Conservation (phyloP, 805 yeast genomes). For the Priceomyces melissophilus region DNA sequence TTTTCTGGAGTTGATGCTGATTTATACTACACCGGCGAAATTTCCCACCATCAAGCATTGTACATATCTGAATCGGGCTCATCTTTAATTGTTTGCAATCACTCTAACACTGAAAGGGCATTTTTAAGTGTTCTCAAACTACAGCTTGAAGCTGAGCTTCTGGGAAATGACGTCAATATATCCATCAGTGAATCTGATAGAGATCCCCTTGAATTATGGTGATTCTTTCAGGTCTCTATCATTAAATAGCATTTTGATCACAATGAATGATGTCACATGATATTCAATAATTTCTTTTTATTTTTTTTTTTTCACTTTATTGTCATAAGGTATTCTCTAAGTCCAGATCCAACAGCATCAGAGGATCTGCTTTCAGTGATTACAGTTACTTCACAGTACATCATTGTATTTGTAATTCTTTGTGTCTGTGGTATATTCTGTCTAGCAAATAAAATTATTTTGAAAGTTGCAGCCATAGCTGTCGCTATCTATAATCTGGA, state of each 20-base stretch:
- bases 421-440: too few species aligned
- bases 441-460: too few species aligned
- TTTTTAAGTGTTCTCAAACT: slow-evolving; percentile 54
- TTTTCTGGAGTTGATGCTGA: slow-evolving; percentile 63
- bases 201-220: slow-evolving; percentile 55
- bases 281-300: too few species aligned
- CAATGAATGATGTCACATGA: background rate
- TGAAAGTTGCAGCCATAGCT: too few species aligned
- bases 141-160: slow-evolving; percentile 47
- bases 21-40: slow-evolving; percentile 83
- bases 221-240: background rate
- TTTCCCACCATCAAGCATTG: slow-evolving; percentile 90
- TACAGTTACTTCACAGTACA: too few species aligned
- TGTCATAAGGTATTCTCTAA: too few species aligned
- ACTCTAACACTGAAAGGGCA: slow-evolving; percentile 90
- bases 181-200: slow-evolving; percentile 52
- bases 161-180: slow-evolving; percentile 41
- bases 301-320: too few species aligned
- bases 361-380: too few species aligned
- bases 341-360: too few species aligned
- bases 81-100: slow-evolving; percentile 76
- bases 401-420: too few species aligned
- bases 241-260: background rate
- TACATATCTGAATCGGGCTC: slow-evolving; percentile 67
- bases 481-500: too few species aligned